These are phyloP conservation scores for Volutella citrinella DNA, from an alignment of 2,329 filamentous ascomycete species.

Conservation along the genomic window DNA sequence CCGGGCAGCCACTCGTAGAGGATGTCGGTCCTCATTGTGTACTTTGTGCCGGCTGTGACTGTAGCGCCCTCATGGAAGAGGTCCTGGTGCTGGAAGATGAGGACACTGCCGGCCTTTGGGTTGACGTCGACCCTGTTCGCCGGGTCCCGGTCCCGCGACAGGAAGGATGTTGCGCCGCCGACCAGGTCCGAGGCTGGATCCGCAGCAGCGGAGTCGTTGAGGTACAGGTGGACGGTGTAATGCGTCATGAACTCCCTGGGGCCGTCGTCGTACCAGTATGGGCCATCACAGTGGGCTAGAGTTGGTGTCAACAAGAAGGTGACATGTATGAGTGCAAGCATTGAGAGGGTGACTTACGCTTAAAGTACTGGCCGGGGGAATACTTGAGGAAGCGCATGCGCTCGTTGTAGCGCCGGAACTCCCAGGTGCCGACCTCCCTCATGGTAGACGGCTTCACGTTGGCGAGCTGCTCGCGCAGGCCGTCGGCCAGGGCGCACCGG, in stretches of 20 bases:
- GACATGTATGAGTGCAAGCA: too few relatives aligned
- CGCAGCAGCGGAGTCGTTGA: constrained; percentile 27
- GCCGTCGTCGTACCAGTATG: constrained; percentile 54
- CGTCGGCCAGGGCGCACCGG: constrained; percentile 47
- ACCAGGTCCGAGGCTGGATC: constrained; percentile 30
- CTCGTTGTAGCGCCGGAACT: constrained; percentile 61
- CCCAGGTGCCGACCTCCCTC: constrained; percentile 32
- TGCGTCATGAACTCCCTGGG: constrained; percentile 42
- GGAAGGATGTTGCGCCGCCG: constrained; percentile 56
- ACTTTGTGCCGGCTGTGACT: constrained; percentile 51
- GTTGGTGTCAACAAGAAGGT: background rate
- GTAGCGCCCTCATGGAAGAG: constrained; percentile 53
- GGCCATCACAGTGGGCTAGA: constrained; percentile 66
- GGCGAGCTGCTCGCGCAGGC: constrained; percentile 39
- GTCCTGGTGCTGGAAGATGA: constrained; percentile 56
- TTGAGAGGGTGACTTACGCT: constrained; percentile 37
- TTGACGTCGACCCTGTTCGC: constrained; percentile 48
- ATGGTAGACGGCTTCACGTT: constrained; percentile 28
- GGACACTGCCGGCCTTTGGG: constrained; percentile 54
- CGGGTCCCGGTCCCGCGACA: constrained; percentile 40
- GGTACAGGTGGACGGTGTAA: constrained; percentile 55
- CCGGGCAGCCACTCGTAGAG: constrained; percentile 40
- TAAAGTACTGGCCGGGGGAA: constrained; percentile 68
- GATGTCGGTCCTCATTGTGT: constrained; percentile 55
- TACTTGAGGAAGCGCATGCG: constrained; percentile 75